These are phyloP conservation scores for Aspergillus intermedius DNA, from an alignment of 2,329 filamentous ascomycete species.

Conservation along the genomic window DNA sequence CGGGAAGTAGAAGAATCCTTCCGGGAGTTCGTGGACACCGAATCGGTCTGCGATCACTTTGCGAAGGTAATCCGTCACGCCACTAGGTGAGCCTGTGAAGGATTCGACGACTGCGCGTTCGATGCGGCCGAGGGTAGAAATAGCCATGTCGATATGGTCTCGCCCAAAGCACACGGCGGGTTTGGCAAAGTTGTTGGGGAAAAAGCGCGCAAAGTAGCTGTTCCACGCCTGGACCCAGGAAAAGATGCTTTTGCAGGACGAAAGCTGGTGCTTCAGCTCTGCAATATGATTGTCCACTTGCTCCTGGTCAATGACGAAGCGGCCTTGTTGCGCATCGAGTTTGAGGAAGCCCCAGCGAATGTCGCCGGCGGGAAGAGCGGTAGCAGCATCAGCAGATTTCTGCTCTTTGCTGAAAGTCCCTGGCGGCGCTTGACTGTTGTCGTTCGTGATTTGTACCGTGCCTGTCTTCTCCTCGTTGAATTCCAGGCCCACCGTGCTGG, in stretches of 20 bases:
- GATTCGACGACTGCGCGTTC: slow-evolving; percentile 46
- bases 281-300: slow-evolving; percentile 55
- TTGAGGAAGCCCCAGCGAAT: slow-evolving; percentile 56
- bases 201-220: slow-evolving; percentile 52
- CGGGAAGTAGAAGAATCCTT: slow-evolving; percentile 50
- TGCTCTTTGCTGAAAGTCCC: background rate
- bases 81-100: slow-evolving; percentile 14
- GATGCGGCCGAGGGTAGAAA: slow-evolving; percentile 47
- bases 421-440: background rate
- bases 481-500: slow-evolving; percentile 49
- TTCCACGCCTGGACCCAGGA: slow-evolving; percentile 57
- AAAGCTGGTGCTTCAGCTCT: slow-evolving; percentile 55
- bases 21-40: slow-evolving; percentile 40
- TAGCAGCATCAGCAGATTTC: slow-evolving; percentile 5
- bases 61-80: slow-evolving; percentile 53
- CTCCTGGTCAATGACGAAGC: slow-evolving; percentile 54
- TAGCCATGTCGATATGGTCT: slow-evolving; percentile 50
- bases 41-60: slow-evolving; percentile 49
- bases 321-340: slow-evolving; percentile 47
- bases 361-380: slow-evolving; percentile 44
- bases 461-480: slow-evolving; percentile 56
- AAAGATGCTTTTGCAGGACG: slow-evolving; percentile 50
- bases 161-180: slow-evolving; percentile 51
- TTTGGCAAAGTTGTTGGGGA: slow-evolving; percentile 52
- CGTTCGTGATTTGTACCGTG: slow-evolving; percentile 37